Base-by-base conservation (phyloP, 768 basidiomycete genomes). In the Suillus luteus region DNA sequence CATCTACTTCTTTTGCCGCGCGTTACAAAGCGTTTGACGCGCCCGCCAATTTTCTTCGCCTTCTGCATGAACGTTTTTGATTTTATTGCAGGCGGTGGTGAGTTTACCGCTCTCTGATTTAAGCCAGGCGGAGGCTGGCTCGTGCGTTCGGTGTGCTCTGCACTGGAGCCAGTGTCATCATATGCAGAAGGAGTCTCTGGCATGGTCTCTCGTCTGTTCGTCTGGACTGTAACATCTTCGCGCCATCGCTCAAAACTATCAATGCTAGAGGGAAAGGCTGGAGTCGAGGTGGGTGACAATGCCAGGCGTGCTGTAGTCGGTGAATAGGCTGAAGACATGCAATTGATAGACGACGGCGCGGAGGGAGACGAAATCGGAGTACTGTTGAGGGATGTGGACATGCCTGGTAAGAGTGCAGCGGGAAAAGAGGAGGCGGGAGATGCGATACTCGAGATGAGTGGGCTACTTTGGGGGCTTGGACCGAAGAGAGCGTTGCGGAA, bases 231-330 rank as follows among this genome's bases (percentile, higher is more conserved):
- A 43, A 71, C 68, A 48, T 62, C 64, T 61, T 74, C 68, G 6
- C 72, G 71, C 76, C 74, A 76, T 59, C 68, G 66, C 31, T 75
- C 68, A 61, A 75, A 63, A 60, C 61, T 54, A 48, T 76, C 71
- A 54, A 75, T 27, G n/a, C 64, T 67, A 5, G 74, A 75, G 40
- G 74, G 74, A 49, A 77, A 75, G 3, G 76, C 66, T 15, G 72
- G 68, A n/a, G 74, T 75, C 15, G 74, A 73, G 8, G 65, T 75
- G 14, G 74, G 67, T 58, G 67, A 65, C 51, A 75, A 51, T 44
- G 62, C 63, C 14, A 75, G 64, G 55, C 61, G 74, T 17, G 55
- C 60, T 0, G 67, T 63, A 19, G 40, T 41, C 31, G 27, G 38
- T 5, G 57, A 11, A 27, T 19, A 27, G 38, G 24, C 27, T 58